Evolutionary conservation across 371 early-diverging fungal species (phyloP).

Genomic region (Mucor velutinosus): DNA sequence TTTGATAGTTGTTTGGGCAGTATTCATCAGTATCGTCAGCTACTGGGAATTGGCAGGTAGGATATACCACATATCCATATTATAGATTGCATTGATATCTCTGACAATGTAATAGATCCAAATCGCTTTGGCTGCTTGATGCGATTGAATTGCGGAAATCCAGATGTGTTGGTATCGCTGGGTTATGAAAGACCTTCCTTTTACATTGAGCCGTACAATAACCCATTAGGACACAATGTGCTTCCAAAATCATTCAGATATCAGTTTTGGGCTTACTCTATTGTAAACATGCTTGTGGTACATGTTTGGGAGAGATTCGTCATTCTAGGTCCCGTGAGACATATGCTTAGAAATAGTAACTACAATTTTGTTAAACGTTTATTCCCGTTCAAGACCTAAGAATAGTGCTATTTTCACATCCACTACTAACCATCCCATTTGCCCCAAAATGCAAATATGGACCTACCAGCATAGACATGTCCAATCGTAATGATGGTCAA

Average conservation of each 20-base stretch:
- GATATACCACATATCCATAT: not conserved
- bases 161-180: constrained; percentile 43
- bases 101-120: constrained; percentile 48
- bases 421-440: no score
- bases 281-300: constrained; percentile 36
- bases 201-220: constrained; percentile 63
- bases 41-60: constrained; percentile 63
- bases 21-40: constrained; percentile 60
- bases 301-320: constrained; percentile 41
- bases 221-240: constrained; percentile 69
- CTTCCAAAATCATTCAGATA: constrained; percentile 66
- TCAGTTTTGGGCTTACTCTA: constrained; percentile 50
- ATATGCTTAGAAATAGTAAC: no score
- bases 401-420: no score
- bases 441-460: no score
- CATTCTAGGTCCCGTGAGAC: constrained; percentile 41
- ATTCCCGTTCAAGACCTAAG: no score
- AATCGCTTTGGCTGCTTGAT: constrained; percentile 71
- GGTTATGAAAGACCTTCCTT: constrained; percentile 57
- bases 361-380: no score
- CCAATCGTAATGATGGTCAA: no score
- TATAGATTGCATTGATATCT: not conserved
- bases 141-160: constrained; percentile 75
- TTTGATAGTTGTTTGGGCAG: constrained; percentile 55
- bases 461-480: no score